Evolutionary conservation across 2,329 filamentous ascomycete genomes (phyloP).

Genomic region (Penicillium sp.): DNA sequence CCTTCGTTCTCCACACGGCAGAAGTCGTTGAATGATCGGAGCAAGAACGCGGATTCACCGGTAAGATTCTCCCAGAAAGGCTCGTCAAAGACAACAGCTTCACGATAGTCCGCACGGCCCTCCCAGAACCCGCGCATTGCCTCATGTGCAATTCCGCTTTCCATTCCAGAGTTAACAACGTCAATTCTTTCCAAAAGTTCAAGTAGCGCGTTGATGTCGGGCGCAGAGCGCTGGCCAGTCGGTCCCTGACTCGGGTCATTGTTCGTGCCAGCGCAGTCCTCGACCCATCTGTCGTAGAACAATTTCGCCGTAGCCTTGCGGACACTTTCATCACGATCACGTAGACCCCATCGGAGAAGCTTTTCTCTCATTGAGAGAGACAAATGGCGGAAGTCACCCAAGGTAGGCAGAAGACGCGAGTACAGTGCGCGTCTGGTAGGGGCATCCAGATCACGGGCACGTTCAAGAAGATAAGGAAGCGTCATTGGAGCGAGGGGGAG

Average conservation of each 20-base stretch:
- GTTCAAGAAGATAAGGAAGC: slow-evolving; percentile 81
- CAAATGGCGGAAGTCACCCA: slow-evolving; percentile 92
- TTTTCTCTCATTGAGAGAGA: slow-evolving; percentile 95
- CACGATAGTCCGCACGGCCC: slow-evolving; percentile 64
- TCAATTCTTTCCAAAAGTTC: slow-evolving; percentile 94
- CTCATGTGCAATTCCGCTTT: slow-evolving; percentile 85
- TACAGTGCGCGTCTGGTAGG: slow-evolving; percentile 83
- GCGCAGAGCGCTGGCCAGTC: slow-evolving; percentile 52
- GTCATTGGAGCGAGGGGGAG: slow-evolving; percentile 81
- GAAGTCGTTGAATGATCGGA: slow-evolving; percentile 90
- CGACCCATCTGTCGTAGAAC: slow-evolving; percentile 96
- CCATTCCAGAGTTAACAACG: slow-evolving; percentile 82
- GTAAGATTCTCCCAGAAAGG: slow-evolving; percentile 50
- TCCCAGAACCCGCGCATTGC: slow-evolving; percentile 98
- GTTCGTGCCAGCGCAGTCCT: slow-evolving; percentile 77
- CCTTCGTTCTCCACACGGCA: slow-evolving; percentile 72
- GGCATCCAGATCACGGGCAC: slow-evolving; percentile 84
- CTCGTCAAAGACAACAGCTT: slow-evolving; percentile 46
- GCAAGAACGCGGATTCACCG: slow-evolving; percentile 85
- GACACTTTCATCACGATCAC: slow-evolving; percentile 91
- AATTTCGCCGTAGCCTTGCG: slow-evolving; percentile 85
- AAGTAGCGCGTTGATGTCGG: slow-evolving; percentile 76
- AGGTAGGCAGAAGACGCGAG: slow-evolving; percentile 75
- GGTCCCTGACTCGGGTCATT: slow-evolving; percentile 56
- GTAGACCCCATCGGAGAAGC: slow-evolving; percentile 86